Conservation (phyloP, 2,329 filamentous ascomycete genomes). For the Knufia fluminis region DNA sequence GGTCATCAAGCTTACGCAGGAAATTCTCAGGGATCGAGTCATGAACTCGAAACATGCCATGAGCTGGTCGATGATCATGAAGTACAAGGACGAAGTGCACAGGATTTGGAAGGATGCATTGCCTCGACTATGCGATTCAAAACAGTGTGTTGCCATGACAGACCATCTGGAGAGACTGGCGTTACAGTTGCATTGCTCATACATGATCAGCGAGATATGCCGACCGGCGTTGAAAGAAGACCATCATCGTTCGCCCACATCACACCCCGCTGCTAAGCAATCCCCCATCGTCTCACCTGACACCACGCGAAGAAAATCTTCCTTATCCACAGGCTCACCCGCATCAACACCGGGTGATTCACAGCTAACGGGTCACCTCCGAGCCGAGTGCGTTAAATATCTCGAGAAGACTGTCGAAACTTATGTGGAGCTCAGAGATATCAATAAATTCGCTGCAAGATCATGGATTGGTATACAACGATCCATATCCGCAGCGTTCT, state of each 20-base stretch:
- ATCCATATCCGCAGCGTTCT: slow-evolving; percentile 39
- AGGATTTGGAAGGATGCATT: slow-evolving; percentile 50
- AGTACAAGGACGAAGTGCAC: slow-evolving; percentile 49
- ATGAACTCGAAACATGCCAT: slow-evolving; percentile 45
- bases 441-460: slow-evolving; percentile 35
- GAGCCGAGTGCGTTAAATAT: slow-evolving; percentile 47
- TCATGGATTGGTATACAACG: slow-evolving; percentile 41
- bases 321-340: slow-evolving; percentile 8
- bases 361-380: slow-evolving; percentile 28
- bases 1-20: slow-evolving; percentile 44
- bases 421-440: slow-evolving; percentile 47
- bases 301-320: slow-evolving; percentile 11
- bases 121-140: slow-evolving; percentile 47
- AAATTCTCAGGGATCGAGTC: slow-evolving; percentile 51
- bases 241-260: slow-evolving; percentile 6
- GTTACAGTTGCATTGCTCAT: slow-evolving; percentile 52
- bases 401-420: slow-evolving; percentile 50
- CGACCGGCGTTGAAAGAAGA: slow-evolving; percentile 50
- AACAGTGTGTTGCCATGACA: slow-evolving; percentile 31
- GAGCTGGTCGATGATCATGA: slow-evolving; percentile 45
- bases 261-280: slow-evolving; percentile 19
- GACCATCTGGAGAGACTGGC: slow-evolving; percentile 53
- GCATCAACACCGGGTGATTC: slow-evolving; percentile 13
- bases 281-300: slow-evolving; percentile 13
- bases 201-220: slow-evolving; percentile 54